Base-by-base conservation (phyloP, 345 rosid genomes). In the Pelargonium nanum region DNA sequence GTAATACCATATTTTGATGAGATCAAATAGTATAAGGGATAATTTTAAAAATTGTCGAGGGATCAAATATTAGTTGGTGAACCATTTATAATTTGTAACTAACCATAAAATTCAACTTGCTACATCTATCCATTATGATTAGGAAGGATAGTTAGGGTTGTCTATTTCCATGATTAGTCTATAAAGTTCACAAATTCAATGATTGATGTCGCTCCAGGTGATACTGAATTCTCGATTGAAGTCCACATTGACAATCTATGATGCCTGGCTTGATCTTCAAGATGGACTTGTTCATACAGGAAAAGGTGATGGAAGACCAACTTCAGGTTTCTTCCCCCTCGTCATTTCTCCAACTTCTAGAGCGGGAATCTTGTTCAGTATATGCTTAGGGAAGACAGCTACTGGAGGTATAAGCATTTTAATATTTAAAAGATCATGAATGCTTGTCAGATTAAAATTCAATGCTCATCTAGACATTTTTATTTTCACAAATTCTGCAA, bases 261-360 rank as follows among this genome's bases (percentile, higher is more conserved):
- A 93, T 81, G 84, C 94, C 62, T 87, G 96, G 89, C 88, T 93
- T 72, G 91, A 89, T 66, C 95, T 87, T 72, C 91, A 89, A 87
- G 88, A 77, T 70, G 99, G 97, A 60, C 87, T 93, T 78, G 69
- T 80, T 68, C 96, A 87, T 70, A 70, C 70, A 55, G 80, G 84
- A 56, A 62, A 79, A 74, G 75, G 59, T 24, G 82, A 83, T 70
- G 88, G 99, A 79, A 89, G 99, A 68, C 96, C 97, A n/a, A 72
- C 81, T 62, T 81, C 85, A 32, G 72, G 81, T 63, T 84, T 87
- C 74, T 87, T 87, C 66, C 98, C 98, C 3, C 94, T 89, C 56
- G 72, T 76, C 67, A 78, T 85, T 72, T 89, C 96, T 71, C 83
- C 95, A 26, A 80, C 79, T 58, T 87, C 97, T 53, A 85, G 80